Base-by-base conservation (phyloP, 306 rosid species). In the Gastrolobium villosum region DNA sequence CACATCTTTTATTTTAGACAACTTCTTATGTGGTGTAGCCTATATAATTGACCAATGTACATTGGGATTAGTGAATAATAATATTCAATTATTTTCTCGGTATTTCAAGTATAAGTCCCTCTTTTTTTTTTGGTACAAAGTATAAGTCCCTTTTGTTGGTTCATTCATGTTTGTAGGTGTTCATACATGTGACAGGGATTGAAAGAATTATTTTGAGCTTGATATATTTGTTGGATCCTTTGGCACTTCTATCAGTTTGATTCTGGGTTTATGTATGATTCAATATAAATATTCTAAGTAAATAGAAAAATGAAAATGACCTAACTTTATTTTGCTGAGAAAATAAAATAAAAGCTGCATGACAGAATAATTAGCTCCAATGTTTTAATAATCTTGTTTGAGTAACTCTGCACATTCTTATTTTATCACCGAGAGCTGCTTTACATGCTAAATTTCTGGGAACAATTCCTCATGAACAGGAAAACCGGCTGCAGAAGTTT, bases 401-500 rank as follows among this genome's bases (percentile, higher is more conserved):
- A 72, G 74, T 69, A 50, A 40, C 62, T 40, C 10, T 76, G 6
- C 40, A 8, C 28, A 7, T 44, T 70, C 44, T 10, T 54, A 1
- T 72, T 54, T 65, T 72, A 73, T 54, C 44, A 8, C 26, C 5
- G 31, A 48, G 37, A 73, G 26, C 75, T 36, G 30, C 72, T 44
- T 70, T 73, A 54, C 63, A 11, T 56, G 34, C 37, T 65, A 70
- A 31, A 76, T 40, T 65, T 59, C 57, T 84, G 28, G 46, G 48
- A 81, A 57, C 43, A n/a, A 50, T 48, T 67, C 14, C 71, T 79
- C 26, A 6, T 68, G 76, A 78, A 72, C 93, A 95, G 99, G 88
- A 84, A 36, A 82, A 74, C 68, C 30, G 41, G 76, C 63, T 92
- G 77, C 99, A 95, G 87, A 91, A 71, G 59, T 95, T 92, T 83